Evolutionary conservation across 306 rosid species (phyloP), one percentile per base, ranked within the genome.

Genomic region (Cotoneaster glaucophyllus): DNA sequence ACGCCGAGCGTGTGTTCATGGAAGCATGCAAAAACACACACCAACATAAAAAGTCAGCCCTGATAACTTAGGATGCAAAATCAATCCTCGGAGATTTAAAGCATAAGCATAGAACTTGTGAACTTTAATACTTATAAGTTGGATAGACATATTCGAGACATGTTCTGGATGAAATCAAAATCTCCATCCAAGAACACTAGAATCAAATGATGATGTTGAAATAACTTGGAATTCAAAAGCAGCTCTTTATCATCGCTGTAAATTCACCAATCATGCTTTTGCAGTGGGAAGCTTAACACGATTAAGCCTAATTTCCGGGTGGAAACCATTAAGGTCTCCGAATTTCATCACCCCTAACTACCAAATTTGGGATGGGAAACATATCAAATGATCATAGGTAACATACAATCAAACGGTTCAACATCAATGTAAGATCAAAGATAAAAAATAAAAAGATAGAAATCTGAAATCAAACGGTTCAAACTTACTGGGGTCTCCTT

Each of bases 401-500:
- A 54, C 18, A 14, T 28, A 66, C 52, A 32, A 75, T 34, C 31
- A 11, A 50, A 48, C 39, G 9, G 26, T 41, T 22, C 29, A 50
- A 50, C 28, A 39, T 37, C 54, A 66, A 29, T 26, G 74, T 28
- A 48, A 31, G 13, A 61, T 37, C 41, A 37, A 37, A 37, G 9
- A 37, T 37, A 37, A 37, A 37, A 37, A 37, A 37, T 4, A 26
- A 63, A 74, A 26, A 31, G 26, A 48, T 15, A 11, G 22, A 14
- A 41, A 26, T 22, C 67, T 41, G 5, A 70, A 77, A 70, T 67
- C 12, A 66, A n/a, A n/a, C n/a, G n/a, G n/a, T n/a, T n/a, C n/a
- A n/a, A 52, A 76, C 84, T 67, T 79, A 90, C 97, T 24, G 76
- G 82, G 45, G 88, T 53, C 79, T 86, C 97, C 77, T 86, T 92